Evolutionary conservation across 2,329 filamentous ascomycete genomes (phyloP).

Genomic region (Diaporthe capsici): DNA sequence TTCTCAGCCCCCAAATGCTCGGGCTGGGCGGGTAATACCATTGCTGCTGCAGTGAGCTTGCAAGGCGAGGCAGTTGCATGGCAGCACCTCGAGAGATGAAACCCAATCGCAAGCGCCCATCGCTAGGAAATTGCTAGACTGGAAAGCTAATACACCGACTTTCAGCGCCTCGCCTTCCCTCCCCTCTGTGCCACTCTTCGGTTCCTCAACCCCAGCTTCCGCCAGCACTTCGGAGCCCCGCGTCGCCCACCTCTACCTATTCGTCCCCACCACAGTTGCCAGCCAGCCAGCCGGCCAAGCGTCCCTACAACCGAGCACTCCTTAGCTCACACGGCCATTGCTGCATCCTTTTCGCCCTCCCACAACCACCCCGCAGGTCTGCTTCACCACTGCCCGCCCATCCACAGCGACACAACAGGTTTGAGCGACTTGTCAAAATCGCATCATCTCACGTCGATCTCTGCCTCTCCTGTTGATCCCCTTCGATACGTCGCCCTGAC

Average conservation of each 20-base stretch:
- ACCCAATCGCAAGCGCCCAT: constrained; percentile 34
- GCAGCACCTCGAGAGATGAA: constrained; percentile 22
- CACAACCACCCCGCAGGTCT: constrained; percentile 30
- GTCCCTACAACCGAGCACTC: constrained; percentile 22
- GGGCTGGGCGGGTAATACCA: background rate
- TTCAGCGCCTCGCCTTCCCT: constrained; percentile 32
- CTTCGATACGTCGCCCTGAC: constrained; percentile 6
- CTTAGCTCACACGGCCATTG: constrained; percentile 18
- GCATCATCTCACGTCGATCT: constrained; percentile 22
- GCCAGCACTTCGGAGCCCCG: constrained; percentile 35
- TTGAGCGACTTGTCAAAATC: constrained; percentile 22
- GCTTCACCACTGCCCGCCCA: background rate
- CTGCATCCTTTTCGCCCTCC: constrained; percentile 23
- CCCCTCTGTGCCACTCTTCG: constrained; percentile 10
- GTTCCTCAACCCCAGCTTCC: constrained; percentile 16
- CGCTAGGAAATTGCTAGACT: constrained; percentile 27
- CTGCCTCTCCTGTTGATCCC: background rate
- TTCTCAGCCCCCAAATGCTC: constrained; percentile 16
- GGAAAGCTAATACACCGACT: constrained; percentile 38
- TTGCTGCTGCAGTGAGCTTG: constrained; percentile 18
- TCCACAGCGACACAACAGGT: constrained; percentile 10
- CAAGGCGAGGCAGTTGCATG: constrained; percentile 22
- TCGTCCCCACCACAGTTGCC: constrained; percentile 31
- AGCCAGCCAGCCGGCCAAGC: constrained; percentile 24
- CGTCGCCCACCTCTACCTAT: constrained; percentile 32